Percentiles rank a stretch among this genome's conserved stretches.
Conservation (phyloP, 2,329 filamentous ascomycete species). For the Alternaria hordeiaustralica region DNA sequence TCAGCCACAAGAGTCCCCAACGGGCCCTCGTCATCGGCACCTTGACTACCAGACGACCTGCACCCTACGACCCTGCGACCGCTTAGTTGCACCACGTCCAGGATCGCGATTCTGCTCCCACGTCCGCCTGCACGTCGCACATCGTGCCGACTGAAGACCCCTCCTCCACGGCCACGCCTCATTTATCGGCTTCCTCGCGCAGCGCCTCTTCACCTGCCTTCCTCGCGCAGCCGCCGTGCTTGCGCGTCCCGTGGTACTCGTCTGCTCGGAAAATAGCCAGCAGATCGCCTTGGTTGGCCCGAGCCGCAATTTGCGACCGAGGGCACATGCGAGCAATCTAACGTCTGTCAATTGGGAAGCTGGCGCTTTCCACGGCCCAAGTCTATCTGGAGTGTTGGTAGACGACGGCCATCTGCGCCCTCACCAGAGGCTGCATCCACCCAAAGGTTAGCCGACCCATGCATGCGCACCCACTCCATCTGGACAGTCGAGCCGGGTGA, state of each 20-base stretch:
- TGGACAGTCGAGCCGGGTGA: neutral
- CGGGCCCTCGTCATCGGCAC: conserved; percentile 12
- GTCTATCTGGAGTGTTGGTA: conserved; percentile 16
- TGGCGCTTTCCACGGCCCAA: conserved; percentile 17
- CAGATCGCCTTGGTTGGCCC: conserved; percentile 21
- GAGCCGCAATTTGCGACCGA: conserved; percentile 16
- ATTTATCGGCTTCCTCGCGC: neutral
- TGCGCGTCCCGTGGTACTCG: conserved; percentile 1
- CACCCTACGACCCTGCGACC: conserved; percentile 3
- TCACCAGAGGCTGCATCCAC: conserved; percentile 16
- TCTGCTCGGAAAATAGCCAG: conserved; percentile 17
- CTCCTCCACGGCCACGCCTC: conserved; percentile 2
- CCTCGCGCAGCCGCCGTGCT: neutral
- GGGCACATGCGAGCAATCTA: conserved; percentile 13
- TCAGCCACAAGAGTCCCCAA: conserved; percentile 13
- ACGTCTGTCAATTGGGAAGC: conserved; percentile 22
- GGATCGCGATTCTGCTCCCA: neutral
- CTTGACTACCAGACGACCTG: conserved; percentile 6
- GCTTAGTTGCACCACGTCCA: conserved; percentile 6
- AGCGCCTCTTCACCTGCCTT: conserved; percentile 8
- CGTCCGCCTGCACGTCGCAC: neutral
- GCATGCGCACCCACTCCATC: conserved; percentile 1
- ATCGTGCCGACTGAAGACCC: conserved; percentile 1
- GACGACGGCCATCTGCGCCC: conserved; percentile 15
- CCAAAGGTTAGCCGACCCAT: conserved; percentile 25